Evolutionary conservation across 805 yeast species (phyloP), one percentile per base, ranked within the genome.

Genomic region (Schizosaccharomyces japonicus): DNA sequence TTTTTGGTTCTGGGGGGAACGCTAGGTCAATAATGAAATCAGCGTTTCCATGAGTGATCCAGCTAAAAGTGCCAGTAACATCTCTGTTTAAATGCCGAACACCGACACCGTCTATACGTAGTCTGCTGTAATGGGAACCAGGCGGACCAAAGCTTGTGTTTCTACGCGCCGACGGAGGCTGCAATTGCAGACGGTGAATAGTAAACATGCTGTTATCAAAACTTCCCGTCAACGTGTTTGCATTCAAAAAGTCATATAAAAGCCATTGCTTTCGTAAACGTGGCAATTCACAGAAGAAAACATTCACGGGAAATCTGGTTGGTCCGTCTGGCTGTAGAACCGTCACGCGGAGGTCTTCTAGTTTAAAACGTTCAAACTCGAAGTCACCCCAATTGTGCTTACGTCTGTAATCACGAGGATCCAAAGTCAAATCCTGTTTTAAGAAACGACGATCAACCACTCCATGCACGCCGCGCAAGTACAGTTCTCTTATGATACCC

Each of bases 201-300:
- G 96, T 85, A 65, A 90, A 90, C 54, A 90, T 67, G 2, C 96
- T 80, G 55, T 84, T 80, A 61, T 90, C 98, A 60, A 82, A 90
- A 4, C 92, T 72, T 0, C 99, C 99, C 50, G 87, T 78, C 57
- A 84, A 72, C 54, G 76, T 75, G 53, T 75, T 78, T 10, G 95
- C 92, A 58, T 79, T 81, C 50, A 90, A 61, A 40, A 87, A 65
- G 58, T 90, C 98, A 60, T 79, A 79, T 57, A 82, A 79, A 27
- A 90, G 65, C 96, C 98, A 90, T 60, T 90, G 94, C 59, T 84
- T 82, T 49, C 98, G 68, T 49, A 90, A 66, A 48, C 71, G 67
- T 1, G 85, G 78, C 39, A 85, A 59, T 50, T 83, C 92, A 58
- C 94, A 80, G 57, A 75, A 78, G 62, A 79, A 85, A n/a, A 90